phyloP scores from a whole-genome alignment of 2,329 filamentous ascomycete genomes.

The Zymoseptoria pseudotritici region DNA sequence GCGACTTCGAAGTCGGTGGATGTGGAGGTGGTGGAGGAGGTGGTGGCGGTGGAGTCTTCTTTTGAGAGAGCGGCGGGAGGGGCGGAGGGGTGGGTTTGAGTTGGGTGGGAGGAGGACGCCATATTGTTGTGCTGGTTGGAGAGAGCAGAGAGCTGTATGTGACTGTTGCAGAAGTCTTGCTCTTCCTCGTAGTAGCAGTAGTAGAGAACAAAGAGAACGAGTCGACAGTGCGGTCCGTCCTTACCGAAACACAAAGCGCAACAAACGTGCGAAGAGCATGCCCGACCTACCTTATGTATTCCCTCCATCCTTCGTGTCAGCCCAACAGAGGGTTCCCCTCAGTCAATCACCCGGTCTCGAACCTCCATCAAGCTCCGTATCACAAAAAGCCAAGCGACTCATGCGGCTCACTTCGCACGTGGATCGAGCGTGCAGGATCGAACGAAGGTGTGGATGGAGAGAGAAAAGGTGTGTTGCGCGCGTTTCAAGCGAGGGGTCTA shows the following conservation, averaged over 20 bases:
- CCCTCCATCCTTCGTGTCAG: too few relatives aligned
- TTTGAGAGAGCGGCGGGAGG: not conserved
- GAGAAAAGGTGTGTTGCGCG: not conserved
- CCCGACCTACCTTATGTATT: too few relatives aligned
- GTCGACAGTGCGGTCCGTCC: too few relatives aligned
- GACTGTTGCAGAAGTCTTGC: too few relatives aligned
- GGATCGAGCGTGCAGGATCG: not conserved
- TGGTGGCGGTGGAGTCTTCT: not conserved
- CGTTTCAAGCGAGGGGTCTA: not conserved
- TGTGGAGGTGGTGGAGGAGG: not conserved
- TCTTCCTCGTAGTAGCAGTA: too few relatives aligned
- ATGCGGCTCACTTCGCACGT: not conserved
- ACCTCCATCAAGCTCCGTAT: not conserved
- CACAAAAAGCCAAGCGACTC: not conserved
- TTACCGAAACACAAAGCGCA: too few relatives aligned
- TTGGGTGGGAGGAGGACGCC: not conserved
- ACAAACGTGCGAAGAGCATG: too few relatives aligned
- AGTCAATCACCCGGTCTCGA: not conserved
- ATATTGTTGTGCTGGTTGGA: not conserved
- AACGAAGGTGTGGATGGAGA: not conserved
- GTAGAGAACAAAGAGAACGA: too few relatives aligned
- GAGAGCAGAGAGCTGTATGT: not conserved
- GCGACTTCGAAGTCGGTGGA: not conserved
- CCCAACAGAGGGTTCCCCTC: too few relatives aligned
- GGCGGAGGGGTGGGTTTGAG: not conserved